phyloP scores from a whole-genome alignment of 2,329 filamentous ascomycete species.

The Botrytis pseudocinerea region DNA sequence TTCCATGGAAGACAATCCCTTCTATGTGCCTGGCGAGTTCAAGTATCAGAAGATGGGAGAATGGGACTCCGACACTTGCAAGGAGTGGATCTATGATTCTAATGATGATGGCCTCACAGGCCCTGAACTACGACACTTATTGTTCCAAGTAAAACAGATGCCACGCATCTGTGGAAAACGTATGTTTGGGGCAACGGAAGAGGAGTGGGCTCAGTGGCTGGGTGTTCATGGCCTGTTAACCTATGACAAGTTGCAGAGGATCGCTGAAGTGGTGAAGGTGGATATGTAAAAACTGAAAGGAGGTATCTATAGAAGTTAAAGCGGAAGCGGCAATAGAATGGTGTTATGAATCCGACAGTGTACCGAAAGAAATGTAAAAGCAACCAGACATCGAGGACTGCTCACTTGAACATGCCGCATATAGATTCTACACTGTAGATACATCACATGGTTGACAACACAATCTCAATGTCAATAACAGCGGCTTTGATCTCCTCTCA shows the following conservation, averaged over 20 bases:
- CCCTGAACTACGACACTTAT: not conserved
- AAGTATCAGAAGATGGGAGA: not conserved
- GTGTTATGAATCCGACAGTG: not conserved
- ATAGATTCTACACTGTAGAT: not conserved
- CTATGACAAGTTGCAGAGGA: not conserved
- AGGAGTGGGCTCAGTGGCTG: not conserved
- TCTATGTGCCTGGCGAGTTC: not conserved
- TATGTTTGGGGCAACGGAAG: not conserved
- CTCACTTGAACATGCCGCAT: not conserved
- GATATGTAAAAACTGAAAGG: not conserved
- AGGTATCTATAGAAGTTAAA: not conserved
- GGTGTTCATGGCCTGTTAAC: not conserved
- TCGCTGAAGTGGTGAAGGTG: not conserved
- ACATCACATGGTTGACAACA: not conserved
- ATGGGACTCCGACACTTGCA: not conserved
- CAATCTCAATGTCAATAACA: not conserved
- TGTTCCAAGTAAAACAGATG: not conserved
- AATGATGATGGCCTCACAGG: not conserved
- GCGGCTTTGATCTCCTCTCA: not conserved
- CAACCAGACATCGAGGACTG: not conserved
- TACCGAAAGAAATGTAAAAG: not conserved
- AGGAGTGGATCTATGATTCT: constrained; percentile 3
- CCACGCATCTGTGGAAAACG: not conserved
- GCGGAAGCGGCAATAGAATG: not conserved
- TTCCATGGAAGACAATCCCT: not conserved